phyloP scores from a whole-genome alignment of 2,329 filamentous ascomycete species.

The Fusarium ambrosium region DNA sequence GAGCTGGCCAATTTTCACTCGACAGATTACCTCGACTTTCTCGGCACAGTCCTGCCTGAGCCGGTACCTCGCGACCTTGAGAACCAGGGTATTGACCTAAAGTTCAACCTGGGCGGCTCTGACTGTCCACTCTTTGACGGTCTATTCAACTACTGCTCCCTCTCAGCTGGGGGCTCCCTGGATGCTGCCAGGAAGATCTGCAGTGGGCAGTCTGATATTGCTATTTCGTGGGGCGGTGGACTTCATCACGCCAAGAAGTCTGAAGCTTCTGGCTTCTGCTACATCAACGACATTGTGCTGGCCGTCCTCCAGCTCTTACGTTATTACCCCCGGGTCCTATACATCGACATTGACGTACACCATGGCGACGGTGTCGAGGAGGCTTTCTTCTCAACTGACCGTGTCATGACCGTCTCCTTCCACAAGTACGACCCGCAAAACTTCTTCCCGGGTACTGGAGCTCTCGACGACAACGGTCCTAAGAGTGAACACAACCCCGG shows the following conservation, averaged over 20 bases:
- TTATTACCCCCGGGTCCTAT: conserved; percentile 86
- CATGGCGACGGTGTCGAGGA: conserved; percentile 93
- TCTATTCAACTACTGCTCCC: conserved; percentile 92
- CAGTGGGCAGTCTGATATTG: conserved; percentile 90
- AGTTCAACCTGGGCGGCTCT: conserved; percentile 89
- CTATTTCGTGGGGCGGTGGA: conserved; percentile 97
- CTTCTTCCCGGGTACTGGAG: conserved; percentile 95
- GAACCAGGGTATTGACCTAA: conserved; percentile 71
- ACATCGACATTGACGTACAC: conserved; percentile 95
- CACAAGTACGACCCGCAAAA: conserved; percentile 90
- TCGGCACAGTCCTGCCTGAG: conserved; percentile 78
- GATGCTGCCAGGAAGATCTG: conserved; percentile 92
- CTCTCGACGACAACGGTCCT: conserved; percentile 86
- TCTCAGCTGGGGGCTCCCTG: conserved; percentile 91
- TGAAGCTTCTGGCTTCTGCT: conserved; percentile 96
- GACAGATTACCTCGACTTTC: conserved; percentile 90
- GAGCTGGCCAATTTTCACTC: conserved; percentile 91
- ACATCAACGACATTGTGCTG: conserved; percentile 98
- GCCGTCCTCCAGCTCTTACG: conserved; percentile 90
- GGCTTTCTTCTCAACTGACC: conserved; percentile 89
- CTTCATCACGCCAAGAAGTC: conserved; percentile 96
- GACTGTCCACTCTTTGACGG: conserved; percentile 98
- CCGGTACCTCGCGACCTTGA: conserved; percentile 75
- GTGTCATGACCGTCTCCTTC: conserved; percentile 93
- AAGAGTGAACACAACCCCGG: conserved; percentile 86